A percentile compares a stretch with the other conserved stretches of the same genome.
Evolutionary conservation across 257 asterid genomes (phyloP).

Genomic region (Scutellaria baicalensis): DNA sequence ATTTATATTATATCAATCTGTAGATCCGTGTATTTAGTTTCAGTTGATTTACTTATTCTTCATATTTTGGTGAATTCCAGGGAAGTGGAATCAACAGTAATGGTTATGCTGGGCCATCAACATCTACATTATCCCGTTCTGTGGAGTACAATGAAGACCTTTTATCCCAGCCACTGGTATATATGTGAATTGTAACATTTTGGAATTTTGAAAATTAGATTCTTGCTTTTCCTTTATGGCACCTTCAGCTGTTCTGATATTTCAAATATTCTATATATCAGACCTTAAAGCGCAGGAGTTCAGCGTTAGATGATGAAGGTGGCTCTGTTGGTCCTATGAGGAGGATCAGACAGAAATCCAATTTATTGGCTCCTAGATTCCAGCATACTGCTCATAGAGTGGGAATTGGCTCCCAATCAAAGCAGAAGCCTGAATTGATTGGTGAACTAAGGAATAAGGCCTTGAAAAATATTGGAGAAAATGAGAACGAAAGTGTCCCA

Average conservation of each 20-base stretch:
- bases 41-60: background rate
- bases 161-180: conserved; percentile 41
- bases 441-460: conserved; percentile 24
- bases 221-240: background rate
- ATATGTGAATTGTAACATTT: conserved; percentile 3
- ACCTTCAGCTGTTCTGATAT: conserved; percentile 8
- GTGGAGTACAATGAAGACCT: conserved; percentile 29
- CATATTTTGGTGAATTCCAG: conserved; percentile 33
- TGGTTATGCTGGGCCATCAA: conserved; percentile 37
- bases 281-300: conserved; percentile 77
- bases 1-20: background rate
- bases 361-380: conserved; percentile 34
- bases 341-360: conserved; percentile 70
- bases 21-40: background rate
- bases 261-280: conserved; percentile 18
- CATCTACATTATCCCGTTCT: conserved; percentile 23
- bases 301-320: conserved; percentile 65
- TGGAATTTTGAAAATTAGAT: background rate
- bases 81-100: conserved; percentile 36
- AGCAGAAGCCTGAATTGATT: conserved; percentile 28
- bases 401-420: conserved; percentile 36
- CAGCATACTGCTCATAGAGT: conserved; percentile 26
- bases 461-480: conserved; percentile 34
- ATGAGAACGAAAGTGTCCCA: conserved; percentile 32
- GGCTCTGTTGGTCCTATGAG: conserved; percentile 75